Evolutionary conservation across 225 moss, liverwort and hornwort species (phyloP).

Genomic region (Physcomitrellopsis africana): DNA sequence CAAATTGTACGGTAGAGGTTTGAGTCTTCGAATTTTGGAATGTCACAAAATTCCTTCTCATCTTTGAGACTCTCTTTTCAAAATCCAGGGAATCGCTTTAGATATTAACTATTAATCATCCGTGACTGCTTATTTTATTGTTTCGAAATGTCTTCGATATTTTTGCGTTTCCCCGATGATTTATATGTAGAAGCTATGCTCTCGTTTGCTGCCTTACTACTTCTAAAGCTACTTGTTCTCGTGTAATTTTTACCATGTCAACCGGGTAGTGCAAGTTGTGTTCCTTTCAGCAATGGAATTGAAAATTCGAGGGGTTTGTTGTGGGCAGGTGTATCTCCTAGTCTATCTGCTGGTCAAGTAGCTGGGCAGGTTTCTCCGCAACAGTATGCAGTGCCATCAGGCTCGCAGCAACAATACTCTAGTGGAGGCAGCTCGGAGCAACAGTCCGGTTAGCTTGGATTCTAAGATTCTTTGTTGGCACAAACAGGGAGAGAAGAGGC

Average conservation of each 20-base stretch:
- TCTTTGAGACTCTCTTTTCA: not conserved
- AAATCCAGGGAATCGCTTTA: constrained; percentile 15
- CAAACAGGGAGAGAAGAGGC: constrained; percentile 48
- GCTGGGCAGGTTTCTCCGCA: constrained; percentile 65
- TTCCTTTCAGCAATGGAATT: constrained; percentile 19
- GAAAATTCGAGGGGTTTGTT: constrained; percentile 40
- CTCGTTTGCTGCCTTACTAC: not conserved
- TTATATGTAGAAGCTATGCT: constrained; percentile 8
- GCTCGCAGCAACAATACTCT: constrained; percentile 55
- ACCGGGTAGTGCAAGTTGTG: constrained; percentile 18
- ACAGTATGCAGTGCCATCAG: constrained; percentile 53
- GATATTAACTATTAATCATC: not conserved
- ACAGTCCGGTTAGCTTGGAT: constrained; percentile 59
- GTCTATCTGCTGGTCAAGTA: constrained; percentile 60
- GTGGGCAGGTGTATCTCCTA: constrained; percentile 67
- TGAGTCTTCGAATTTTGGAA: not conserved
- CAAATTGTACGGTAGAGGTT: constrained; percentile 24
- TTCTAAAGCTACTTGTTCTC: too few relatives aligned
- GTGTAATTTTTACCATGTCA: constrained; percentile 1
- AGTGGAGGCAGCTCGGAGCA: constrained; percentile 62
- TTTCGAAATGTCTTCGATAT: too few relatives aligned
- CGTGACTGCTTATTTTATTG: too few relatives aligned
- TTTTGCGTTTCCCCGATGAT: too few relatives aligned
- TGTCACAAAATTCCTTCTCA: too few relatives aligned
- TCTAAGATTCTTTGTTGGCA: constrained; percentile 53